Conservation (phyloP, 2,329 filamentous ascomycete genomes). For the Ascomycota sp. region DNA sequence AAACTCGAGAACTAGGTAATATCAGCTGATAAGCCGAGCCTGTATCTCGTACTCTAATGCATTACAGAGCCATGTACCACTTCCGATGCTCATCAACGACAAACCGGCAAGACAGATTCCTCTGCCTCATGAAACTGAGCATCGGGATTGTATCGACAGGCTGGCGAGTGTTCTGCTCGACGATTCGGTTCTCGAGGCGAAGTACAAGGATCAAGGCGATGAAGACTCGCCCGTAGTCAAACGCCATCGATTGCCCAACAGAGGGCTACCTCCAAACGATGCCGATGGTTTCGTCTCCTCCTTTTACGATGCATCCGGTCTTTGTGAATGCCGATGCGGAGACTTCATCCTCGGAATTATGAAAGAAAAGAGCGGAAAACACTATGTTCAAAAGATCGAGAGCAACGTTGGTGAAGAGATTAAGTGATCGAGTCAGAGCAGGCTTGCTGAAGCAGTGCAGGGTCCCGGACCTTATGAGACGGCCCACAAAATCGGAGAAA, state of each 20-base stretch:
- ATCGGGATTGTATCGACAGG: conserved; percentile 6
- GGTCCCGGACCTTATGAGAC: too few species aligned
- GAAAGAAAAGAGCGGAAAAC: too few species aligned
- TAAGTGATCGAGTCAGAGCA: too few species aligned
- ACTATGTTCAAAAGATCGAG: too few species aligned
- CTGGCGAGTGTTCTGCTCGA: conserved; percentile 12
- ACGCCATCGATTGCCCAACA: not conserved
- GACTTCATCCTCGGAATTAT: not conserved
- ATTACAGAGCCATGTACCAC: conserved; percentile 1
- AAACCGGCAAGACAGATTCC: conserved; percentile 3
- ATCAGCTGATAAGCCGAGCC: not conserved
- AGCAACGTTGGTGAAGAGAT: too few species aligned
- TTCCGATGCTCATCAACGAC: conserved; percentile 2
- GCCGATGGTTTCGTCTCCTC: not conserved
- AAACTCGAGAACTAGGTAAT: too few species aligned
- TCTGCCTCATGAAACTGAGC: conserved; percentile 1
- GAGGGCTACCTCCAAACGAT: not conserved
- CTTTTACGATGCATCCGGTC: conserved; percentile 3
- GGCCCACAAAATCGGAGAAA: too few species aligned
- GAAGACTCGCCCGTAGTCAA: not conserved
- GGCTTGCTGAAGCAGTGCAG: too few species aligned
- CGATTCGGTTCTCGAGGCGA: conserved; percentile 4
- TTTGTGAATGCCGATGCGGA: not conserved
- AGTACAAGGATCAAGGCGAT: not conserved
- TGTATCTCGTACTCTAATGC: conserved; percentile 1